Percentiles rank a stretch among this genome's conserved stretches.
Evolutionary conservation across 805 yeast genomes (phyloP).

Genomic region (Jamesozyma lodderae): DNA sequence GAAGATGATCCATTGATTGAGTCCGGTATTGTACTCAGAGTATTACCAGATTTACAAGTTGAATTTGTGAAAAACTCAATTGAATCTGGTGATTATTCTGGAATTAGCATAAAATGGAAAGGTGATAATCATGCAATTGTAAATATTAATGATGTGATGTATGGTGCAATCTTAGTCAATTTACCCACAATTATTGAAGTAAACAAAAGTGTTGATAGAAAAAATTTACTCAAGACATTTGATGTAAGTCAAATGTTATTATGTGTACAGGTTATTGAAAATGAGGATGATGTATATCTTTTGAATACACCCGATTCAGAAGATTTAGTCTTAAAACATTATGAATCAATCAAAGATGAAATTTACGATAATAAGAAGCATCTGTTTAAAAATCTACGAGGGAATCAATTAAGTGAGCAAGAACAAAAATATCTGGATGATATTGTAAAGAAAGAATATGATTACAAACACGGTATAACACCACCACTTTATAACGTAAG

Average conservation of each 20-base stretch:
- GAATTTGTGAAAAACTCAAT: conserved; percentile 70
- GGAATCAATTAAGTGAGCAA: conserved; percentile 24
- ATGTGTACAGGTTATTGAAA: conserved; percentile 48
- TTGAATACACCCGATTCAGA: conserved; percentile 36
- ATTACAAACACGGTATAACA: conserved; percentile 69
- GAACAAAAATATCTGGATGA: conserved; percentile 20
- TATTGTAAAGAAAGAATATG: conserved; percentile 22
- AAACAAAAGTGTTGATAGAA: conserved; percentile 76
- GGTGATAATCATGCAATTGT: conserved; percentile 74
- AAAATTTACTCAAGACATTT: conserved; percentile 76
- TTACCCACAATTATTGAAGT: conserved; percentile 83
- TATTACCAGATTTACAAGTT: conserved; percentile 41
- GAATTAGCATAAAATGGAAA: conserved; percentile 71
- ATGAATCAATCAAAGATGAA: conserved; percentile 22
- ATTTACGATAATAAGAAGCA: conserved; percentile 18
- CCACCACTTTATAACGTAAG: conserved; percentile 69
- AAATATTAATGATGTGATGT: conserved; percentile 55
- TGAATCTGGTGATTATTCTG: conserved; percentile 66
- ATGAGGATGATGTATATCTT: conserved; percentile 40
- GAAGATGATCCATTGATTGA: conserved; percentile 93
- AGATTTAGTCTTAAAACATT: conserved; percentile 30
- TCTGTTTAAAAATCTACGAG: conserved; percentile 13
- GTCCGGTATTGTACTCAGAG: conserved; percentile 72
- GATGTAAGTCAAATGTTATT: conserved; percentile 81
- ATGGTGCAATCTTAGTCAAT: conserved; percentile 80